Conservation (phyloP, 768 basidiomycete species). For the Trametes villosa region DNA sequence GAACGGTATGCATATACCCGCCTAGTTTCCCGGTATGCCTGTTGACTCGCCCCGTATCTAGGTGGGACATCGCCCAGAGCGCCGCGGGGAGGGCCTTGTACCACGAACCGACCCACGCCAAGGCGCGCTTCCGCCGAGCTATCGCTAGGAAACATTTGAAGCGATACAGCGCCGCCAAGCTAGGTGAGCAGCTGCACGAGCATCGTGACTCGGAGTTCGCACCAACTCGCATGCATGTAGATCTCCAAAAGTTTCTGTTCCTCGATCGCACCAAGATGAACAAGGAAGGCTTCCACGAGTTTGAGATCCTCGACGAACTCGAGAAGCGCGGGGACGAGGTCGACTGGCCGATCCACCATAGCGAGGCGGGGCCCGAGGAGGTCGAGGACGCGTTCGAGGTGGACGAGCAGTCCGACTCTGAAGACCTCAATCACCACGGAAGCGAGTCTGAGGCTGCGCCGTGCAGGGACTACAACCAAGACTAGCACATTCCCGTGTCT, state of each 20-base stretch:
- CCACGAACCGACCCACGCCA: constrained; percentile 34
- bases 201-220: not conserved
- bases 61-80: constrained; percentile 28
- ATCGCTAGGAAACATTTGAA: constrained; percentile 36
- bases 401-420: constrained; percentile 53
- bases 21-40: too few species aligned
- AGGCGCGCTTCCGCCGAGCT: constrained; percentile 40
- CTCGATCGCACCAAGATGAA: not conserved
- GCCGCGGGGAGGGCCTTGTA: constrained; percentile 31
- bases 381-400: constrained; percentile 41
- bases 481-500: too few species aligned
- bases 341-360: not conserved
- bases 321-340: constrained; percentile 1
- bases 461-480: constrained; percentile 63
- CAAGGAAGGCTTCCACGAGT: not conserved
- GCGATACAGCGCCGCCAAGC: constrained; percentile 22
- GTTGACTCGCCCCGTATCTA: too few species aligned
- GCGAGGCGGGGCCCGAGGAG: constrained; percentile 17
- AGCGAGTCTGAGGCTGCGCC: constrained; percentile 55
- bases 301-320: constrained; percentile 16
- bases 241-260: not conserved
- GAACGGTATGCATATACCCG: too few species aligned
- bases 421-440: constrained; percentile 54
- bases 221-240: not conserved
- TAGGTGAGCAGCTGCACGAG: constrained; percentile 26